A percentile compares a stretch with the other conserved stretches of the same genome.
These are phyloP conservation scores for Apiospora phragmitis DNA, from an alignment of 2,329 filamentous ascomycete species.

Conservation along the genomic window DNA sequence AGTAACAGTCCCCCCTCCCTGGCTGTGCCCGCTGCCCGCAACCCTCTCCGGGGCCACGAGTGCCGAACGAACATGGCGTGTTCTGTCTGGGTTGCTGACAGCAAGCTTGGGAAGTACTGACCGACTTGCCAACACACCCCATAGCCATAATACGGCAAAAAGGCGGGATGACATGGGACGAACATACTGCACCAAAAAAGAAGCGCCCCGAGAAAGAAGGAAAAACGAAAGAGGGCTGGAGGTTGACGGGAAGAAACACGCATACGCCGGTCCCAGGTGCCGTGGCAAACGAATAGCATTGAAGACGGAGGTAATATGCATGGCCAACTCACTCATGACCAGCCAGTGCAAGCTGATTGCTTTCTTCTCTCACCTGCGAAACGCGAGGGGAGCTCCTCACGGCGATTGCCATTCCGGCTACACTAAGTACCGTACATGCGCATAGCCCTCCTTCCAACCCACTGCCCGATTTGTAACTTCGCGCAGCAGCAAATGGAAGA, in stretches of 20 bases:
- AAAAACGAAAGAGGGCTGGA: neutral
- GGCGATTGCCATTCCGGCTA: neutral
- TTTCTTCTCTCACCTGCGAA: neutral
- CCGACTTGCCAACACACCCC: slow-evolving; percentile 8
- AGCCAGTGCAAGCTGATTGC: neutral
- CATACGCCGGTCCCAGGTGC: neutral
- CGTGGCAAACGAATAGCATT: neutral
- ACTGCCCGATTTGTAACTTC: neutral
- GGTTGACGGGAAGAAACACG: neutral
- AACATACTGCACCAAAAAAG: neutral
- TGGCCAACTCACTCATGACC: slow-evolving; percentile 4
- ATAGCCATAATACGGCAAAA: neutral
- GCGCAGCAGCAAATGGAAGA: neutral
- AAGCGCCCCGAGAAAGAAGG: neutral
- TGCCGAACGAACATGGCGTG: slow-evolving; percentile 1
- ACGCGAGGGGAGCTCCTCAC: neutral
- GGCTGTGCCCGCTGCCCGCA: neutral
- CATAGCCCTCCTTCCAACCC: neutral
- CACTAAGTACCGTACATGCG: neutral
- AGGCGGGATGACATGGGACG: neutral
- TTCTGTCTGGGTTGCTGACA: neutral
- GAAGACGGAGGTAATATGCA: slow-evolving; percentile 2
- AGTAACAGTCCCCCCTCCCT: neutral
- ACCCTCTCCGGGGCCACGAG: slow-evolving; percentile 3
- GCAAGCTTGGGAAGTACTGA: neutral